phyloP scores from a whole-genome alignment of 2,329 filamentous ascomycete genomes.

The Penicillium aurantiogriseum region DNA sequence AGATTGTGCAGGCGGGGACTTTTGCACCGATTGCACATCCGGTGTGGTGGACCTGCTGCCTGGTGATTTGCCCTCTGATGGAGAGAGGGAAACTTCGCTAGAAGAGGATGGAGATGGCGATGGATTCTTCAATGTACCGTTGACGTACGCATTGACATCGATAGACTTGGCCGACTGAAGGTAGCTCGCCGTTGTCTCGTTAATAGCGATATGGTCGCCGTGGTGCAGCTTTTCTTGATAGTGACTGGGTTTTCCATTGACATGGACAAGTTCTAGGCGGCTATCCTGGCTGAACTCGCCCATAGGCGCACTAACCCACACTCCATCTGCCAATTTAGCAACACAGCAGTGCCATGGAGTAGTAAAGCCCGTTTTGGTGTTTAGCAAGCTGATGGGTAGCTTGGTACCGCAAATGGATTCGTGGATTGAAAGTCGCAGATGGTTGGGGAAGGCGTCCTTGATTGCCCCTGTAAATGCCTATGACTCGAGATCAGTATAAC shows the following conservation, averaged over 20 bases:
- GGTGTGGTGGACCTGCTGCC: neutral
- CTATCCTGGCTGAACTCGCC: neutral
- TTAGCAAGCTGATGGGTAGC: neutral
- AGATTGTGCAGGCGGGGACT: neutral
- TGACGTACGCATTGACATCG: neutral
- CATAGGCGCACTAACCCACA: neutral
- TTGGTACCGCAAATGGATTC: neutral
- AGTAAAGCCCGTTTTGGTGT: neutral
- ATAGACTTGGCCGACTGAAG: neutral
- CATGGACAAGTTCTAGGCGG: neutral
- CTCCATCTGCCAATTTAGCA: neutral
- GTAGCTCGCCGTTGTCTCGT: neutral
- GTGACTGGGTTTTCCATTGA: neutral
- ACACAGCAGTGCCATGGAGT: neutral
- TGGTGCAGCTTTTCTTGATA: neutral
- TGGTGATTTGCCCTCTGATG: neutral
- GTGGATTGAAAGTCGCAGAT: neutral
- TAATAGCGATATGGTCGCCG: neutral
- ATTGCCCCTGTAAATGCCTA: neutral
- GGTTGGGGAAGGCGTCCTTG: neutral
- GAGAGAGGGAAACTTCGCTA: neutral
- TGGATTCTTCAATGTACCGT: neutral
- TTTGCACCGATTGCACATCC: neutral
- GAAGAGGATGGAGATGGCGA: neutral
- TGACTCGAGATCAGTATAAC: neutral